A percentile compares a stretch with the other conserved stretches of the same genome.
Conservation (phyloP, 2,329 filamentous ascomycete genomes). For the Anthostomella pinea region DNA sequence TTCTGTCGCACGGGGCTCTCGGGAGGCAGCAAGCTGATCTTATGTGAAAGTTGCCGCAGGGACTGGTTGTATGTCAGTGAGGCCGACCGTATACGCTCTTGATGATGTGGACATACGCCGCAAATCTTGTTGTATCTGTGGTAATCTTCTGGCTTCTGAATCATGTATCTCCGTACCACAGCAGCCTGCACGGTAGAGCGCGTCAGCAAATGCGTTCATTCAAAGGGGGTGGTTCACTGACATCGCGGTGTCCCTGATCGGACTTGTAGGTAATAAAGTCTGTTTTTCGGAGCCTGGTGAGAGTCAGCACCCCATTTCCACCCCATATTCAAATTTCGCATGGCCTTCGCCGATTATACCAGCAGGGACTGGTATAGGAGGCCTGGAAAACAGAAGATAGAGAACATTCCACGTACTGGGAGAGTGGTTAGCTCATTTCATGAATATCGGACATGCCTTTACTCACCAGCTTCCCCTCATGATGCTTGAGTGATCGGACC, state of each 20-base stretch:
- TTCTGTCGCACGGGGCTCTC: constrained; percentile 75
- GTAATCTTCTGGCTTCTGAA: constrained; percentile 88
- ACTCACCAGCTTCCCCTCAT: constrained; percentile 79
- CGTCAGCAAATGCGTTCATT: constrained; percentile 3
- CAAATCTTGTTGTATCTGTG: constrained; percentile 62
- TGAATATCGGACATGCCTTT: background rate
- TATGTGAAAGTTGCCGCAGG: constrained; percentile 86
- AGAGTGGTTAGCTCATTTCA: constrained; percentile 9
- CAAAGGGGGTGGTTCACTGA: constrained; percentile 30
- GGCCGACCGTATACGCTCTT: constrained; percentile 1
- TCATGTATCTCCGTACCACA: constrained; percentile 82
- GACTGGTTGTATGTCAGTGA: constrained; percentile 47
- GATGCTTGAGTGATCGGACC: constrained; percentile 94
- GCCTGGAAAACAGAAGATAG: background rate
- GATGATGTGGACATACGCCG: constrained; percentile 51
- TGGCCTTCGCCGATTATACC: no score
- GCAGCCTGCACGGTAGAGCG: constrained; percentile 26
- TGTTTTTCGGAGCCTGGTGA: constrained; percentile 66
- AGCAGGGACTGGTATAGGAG: no score
- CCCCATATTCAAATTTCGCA: no score
- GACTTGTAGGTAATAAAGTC: constrained; percentile 94
- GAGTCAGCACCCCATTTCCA: constrained; percentile 2
- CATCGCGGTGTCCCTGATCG: constrained; percentile 82
- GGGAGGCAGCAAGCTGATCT: constrained; percentile 77
- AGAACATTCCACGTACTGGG: constrained; percentile 9